A percentile compares a stretch with the other conserved stretches of the same genome.
Evolutionary conservation across 75 land plant species (phyloP).

Genomic region (Picea glauca): DNA sequence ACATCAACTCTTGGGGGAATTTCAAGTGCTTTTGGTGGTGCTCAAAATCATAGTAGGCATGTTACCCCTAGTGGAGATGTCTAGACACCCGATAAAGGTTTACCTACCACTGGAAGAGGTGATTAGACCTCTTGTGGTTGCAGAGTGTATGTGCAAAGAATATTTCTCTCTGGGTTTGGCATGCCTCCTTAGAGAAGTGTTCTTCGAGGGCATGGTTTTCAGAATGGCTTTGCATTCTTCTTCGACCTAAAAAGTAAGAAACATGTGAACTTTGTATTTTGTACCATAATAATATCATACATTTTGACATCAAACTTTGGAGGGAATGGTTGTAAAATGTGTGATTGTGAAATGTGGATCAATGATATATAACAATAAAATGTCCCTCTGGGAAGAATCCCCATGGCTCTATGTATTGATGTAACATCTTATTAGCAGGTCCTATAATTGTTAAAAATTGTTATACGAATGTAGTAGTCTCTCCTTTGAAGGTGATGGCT

Average conservation of each 20-base stretch:
- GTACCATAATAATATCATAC: not conserved
- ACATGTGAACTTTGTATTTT: not conserved
- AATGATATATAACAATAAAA: not conserved
- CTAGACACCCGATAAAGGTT: slow-evolving; percentile 33
- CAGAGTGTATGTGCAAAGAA: slow-evolving; percentile 42
- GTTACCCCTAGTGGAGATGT: slow-evolving; percentile 24
- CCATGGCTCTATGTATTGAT: not conserved
- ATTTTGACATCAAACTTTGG: not conserved
- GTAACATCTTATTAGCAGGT: not conserved
- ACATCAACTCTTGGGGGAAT: slow-evolving; percentile 33
- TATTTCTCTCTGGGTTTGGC: slow-evolving; percentile 49
- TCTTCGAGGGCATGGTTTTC: slow-evolving; percentile 34
- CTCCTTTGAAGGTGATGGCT: not conserved
- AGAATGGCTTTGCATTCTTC: slow-evolving; percentile 67
- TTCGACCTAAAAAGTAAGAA: slow-evolving; percentile 86
- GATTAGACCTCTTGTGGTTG: no score
- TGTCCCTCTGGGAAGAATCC: not conserved
- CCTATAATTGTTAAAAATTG: not conserved
- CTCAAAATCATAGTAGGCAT: slow-evolving; percentile 46
- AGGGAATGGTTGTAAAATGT: not conserved
- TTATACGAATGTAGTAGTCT: not conserved
- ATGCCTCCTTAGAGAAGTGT: slow-evolving; percentile 26
- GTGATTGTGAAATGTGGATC: not conserved
- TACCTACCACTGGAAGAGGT: no score
- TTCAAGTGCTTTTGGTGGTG: slow-evolving; percentile 27